phyloP scores from a whole-genome alignment of 371 early-diverging fungal genomes.

The Mucor piriformis region DNA sequence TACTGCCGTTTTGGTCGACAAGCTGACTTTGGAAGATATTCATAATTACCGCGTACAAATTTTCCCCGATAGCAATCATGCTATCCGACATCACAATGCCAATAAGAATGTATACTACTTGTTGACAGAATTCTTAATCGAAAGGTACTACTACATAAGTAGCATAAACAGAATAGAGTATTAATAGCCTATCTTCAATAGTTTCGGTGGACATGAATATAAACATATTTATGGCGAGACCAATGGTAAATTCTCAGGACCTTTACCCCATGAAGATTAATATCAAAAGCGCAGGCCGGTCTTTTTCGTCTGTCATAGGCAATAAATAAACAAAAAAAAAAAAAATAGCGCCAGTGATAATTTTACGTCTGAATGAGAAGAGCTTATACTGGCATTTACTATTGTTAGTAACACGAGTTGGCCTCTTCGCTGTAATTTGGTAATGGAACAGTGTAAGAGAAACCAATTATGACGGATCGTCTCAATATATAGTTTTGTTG shows the following conservation, averaged over 20 bases:
- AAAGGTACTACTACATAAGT: conserved; percentile 26
- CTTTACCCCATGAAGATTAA: conserved; percentile 26
- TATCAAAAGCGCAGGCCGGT: conserved; percentile 9
- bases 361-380: no score
- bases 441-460: no score
- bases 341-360: no score
- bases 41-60: conserved; percentile 78
- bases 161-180: neutral
- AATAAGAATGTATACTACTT: conserved; percentile 60
- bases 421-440: no score
- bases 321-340: no score
- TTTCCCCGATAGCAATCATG: conserved; percentile 90
- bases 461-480: no score
- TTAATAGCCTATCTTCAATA: no score
- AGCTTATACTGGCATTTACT: no score
- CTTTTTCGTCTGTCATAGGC: neutral
- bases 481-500: no score
- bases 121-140: conserved; percentile 36
- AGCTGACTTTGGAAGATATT: conserved; percentile 73
- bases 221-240: conserved; percentile 37
- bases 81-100: conserved; percentile 72
- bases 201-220: conserved; percentile 48
- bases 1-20: conserved; percentile 75
- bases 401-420: no score
- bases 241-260: conserved; percentile 32